phyloP scores from a whole-genome alignment of 2,329 filamentous ascomycete genomes.

The Aspergillus sp. region DNA sequence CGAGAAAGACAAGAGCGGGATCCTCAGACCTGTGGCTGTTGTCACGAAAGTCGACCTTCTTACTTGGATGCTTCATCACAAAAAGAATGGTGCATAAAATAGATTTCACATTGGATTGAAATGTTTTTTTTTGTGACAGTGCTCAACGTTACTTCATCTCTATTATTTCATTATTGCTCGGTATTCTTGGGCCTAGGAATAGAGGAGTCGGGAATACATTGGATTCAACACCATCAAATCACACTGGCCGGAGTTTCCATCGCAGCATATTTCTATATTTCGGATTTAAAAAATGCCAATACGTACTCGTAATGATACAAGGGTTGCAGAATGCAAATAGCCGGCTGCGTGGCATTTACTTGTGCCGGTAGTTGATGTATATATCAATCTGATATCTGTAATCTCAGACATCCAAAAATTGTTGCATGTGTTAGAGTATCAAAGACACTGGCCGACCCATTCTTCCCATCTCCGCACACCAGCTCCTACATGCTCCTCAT shows the following conservation, averaged over 20 bases:
- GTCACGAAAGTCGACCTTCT: conserved; percentile 96
- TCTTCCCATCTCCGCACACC: conserved; percentile 82
- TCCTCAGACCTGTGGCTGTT: conserved; percentile 78
- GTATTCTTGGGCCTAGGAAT: background rate
- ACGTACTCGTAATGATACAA: no score
- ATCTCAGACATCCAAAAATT: no score
- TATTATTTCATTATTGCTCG: background rate
- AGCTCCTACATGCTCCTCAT: conserved; percentile 56
- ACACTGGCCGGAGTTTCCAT: conserved; percentile 25
- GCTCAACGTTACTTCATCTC: background rate
- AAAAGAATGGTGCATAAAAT: conserved; percentile 27
- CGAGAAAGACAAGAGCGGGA: conserved; percentile 63
- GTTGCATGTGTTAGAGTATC: background rate
- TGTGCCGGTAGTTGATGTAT: background rate
- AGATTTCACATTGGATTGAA: background rate
- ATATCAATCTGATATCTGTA: background rate
- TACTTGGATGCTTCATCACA: conserved; percentile 81
- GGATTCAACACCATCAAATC: conserved; percentile 7
- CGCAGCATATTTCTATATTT: background rate
- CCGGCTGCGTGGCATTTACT: background rate
- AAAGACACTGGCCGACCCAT: conserved; percentile 81
- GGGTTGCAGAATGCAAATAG: background rate
- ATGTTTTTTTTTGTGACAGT: background rate
- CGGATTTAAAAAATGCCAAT: background rate
- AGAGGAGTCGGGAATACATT: background rate